Evolutionary conservation across 2,329 filamentous ascomycete genomes (phyloP).

Genomic region (Massarina eburnea): DNA sequence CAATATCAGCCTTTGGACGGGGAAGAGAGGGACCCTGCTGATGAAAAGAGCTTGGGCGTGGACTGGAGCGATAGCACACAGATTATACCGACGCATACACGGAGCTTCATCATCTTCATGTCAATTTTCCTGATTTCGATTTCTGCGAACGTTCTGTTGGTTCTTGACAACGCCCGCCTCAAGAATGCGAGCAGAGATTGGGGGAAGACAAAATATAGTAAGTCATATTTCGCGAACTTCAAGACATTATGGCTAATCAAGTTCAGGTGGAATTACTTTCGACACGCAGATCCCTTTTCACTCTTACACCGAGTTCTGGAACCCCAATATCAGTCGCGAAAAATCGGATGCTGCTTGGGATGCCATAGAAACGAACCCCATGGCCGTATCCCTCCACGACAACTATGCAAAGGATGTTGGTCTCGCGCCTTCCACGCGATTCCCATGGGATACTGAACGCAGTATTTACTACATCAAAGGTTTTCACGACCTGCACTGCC

Average conservation of each 20-base stretch:
- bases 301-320: slow-evolving; percentile 33
- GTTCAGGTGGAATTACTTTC: slow-evolving; percentile 27
- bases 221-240: slow-evolving; percentile 2
- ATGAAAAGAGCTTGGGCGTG: slow-evolving; percentile 23
- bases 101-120: slow-evolving; percentile 28
- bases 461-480: slow-evolving; percentile 41
- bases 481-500: slow-evolving; percentile 38
- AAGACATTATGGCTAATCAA: not conserved
- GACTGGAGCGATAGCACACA: slow-evolving; percentile 29
- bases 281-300: slow-evolving; percentile 30
- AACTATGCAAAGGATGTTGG: slow-evolving; percentile 24
- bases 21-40: slow-evolving; percentile 26
- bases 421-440: slow-evolving; percentile 28
- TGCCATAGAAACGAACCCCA: slow-evolving; percentile 33
- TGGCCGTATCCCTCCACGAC: slow-evolving; percentile 36
- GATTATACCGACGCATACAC: slow-evolving; percentile 28
- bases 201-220: slow-evolving; percentile 29
- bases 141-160: slow-evolving; percentile 30
- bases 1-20: slow-evolving; percentile 28
- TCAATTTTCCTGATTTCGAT: slow-evolving; percentile 33
- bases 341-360: slow-evolving; percentile 38
- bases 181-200: slow-evolving; percentile 13
- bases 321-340: slow-evolving; percentile 27
- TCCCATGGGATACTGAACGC: slow-evolving; percentile 40
- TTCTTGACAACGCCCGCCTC: slow-evolving; percentile 29